These are phyloP conservation scores for Phoma sp. DNA, from an alignment of 2,329 filamentous ascomycete species.

Conservation along the genomic window DNA sequence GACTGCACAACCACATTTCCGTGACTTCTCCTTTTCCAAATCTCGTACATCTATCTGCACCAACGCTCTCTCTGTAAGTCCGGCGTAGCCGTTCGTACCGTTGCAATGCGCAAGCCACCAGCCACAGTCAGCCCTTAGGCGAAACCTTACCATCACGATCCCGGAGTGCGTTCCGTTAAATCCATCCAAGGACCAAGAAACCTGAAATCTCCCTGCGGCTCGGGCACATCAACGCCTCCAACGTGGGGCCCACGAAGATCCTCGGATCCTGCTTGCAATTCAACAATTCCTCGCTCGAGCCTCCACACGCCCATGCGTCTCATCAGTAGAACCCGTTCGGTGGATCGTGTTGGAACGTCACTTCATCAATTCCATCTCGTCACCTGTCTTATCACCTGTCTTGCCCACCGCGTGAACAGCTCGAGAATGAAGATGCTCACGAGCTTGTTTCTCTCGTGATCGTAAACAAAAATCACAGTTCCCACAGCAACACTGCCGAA, in stretches of 20 bases:
- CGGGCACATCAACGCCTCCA: conserved; percentile 5
- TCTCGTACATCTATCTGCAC: neutral
- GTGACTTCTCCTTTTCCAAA: neutral
- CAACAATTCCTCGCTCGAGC: conserved; percentile 10
- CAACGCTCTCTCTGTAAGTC: neutral
- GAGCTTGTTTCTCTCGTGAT: conserved; percentile 4
- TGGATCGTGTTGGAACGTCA: neutral
- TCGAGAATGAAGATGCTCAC: conserved; percentile 6
- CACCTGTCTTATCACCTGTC: conserved; percentile 12
- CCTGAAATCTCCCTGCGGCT: conserved; percentile 12
- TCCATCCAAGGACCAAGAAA: conserved; percentile 2
- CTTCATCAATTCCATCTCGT: neutral
- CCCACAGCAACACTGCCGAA: conserved; percentile 11
- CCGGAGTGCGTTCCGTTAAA: conserved; percentile 13
- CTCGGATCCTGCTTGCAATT: conserved; percentile 1
- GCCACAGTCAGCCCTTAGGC: conserved; percentile 15
- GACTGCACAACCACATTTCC: neutral
- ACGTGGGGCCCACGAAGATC: conserved; percentile 15
- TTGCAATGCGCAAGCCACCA: conserved; percentile 14
- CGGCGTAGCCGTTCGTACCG: conserved; percentile 3
- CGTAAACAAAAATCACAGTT: neutral
- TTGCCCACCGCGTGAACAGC: conserved; percentile 6
- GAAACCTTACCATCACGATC: conserved; percentile 17
- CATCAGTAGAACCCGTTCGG: too few species aligned
- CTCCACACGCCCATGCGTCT: neutral